phyloP scores from a whole-genome alignment of 1,139 yeast species.

The Sugiyamaella xylanicola region DNA sequence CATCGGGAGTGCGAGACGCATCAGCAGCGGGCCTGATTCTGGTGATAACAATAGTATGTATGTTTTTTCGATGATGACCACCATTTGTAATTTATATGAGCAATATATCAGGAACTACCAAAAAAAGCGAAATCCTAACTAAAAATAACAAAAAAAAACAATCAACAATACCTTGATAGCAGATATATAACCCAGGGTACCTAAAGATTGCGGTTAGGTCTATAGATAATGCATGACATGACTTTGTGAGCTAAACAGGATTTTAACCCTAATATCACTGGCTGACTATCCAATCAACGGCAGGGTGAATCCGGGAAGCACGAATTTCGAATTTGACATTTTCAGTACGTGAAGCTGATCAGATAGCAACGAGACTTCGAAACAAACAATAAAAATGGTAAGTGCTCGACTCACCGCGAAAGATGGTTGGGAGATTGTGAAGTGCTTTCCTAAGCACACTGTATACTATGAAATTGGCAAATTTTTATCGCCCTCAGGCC shows the following conservation, averaged over 20 bases:
- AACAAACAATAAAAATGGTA: neutral
- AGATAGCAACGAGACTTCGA: neutral
- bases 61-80: neutral
- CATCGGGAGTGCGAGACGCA: neutral
- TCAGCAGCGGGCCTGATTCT: neutral
- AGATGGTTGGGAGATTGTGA: neutral
- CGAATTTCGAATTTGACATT: slow-evolving; percentile 9
- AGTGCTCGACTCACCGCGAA: no score
- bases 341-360: slow-evolving; percentile 6
- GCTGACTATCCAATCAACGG: slow-evolving; percentile 14
- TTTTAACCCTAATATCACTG: neutral
- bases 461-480: no score
- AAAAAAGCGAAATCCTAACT: no score
- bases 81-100: neutral
- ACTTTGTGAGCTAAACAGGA: neutral
- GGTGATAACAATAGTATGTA: neutral
- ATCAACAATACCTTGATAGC: no score
- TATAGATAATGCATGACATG: neutral
- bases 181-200: no score
- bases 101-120: no score
- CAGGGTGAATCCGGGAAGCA: slow-evolving; percentile 2
- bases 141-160: no score
- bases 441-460: no score
- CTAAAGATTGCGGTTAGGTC: slow-evolving; percentile 13
- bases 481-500: no score